Percentiles rank a stretch among this genome's conserved stretches.
Conservation (phyloP, 768 basidiomycete species). For the Mycena rosella region DNA sequence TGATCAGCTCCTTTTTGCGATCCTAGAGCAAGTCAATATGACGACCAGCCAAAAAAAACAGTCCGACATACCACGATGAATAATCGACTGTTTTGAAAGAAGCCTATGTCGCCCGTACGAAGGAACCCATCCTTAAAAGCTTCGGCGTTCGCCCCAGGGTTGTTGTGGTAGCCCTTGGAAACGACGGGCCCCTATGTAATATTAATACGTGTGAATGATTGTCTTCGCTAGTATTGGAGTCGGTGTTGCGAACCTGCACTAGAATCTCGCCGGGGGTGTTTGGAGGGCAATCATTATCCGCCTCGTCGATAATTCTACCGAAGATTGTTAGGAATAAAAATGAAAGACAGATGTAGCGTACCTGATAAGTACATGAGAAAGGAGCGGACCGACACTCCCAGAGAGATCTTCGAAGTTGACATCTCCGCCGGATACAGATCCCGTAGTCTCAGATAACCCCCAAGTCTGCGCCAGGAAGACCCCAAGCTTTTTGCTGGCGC, state of each 20-base stretch:
- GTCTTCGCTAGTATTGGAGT: too few species aligned
- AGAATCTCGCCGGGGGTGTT: conserved; percentile 29
- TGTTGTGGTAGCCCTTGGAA: conserved; percentile 36
- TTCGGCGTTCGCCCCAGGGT: conserved; percentile 31
- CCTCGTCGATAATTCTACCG: conserved; percentile 28
- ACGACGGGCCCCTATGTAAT: conserved; percentile 34
- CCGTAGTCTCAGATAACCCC: conserved; percentile 31
- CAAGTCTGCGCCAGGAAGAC: conserved; percentile 29
- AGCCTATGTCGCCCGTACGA: conserved; percentile 38
- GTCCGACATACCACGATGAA: conserved; percentile 20
- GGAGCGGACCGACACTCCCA: conserved; percentile 18
- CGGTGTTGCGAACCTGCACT: too few species aligned
- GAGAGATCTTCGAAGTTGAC: conserved; percentile 22
- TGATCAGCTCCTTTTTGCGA: conserved; percentile 41
- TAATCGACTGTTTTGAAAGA: conserved; percentile 21
- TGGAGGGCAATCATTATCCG: conserved; percentile 28
- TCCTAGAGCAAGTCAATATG: conserved; percentile 25
- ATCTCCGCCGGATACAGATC: conserved; percentile 15
- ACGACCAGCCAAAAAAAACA: not conserved
- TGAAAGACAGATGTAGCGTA: not conserved
- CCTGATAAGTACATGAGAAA: conserved; percentile 15
- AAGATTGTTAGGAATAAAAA: not conserved
- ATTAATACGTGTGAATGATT: too few species aligned
- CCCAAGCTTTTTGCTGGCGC: conserved; percentile 26
- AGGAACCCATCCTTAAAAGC: conserved; percentile 32